Evolutionary conservation across 495 filamentous ascomycete genomes (phyloP).

Genomic region (Lasiosphaeriaceae sp.): DNA sequence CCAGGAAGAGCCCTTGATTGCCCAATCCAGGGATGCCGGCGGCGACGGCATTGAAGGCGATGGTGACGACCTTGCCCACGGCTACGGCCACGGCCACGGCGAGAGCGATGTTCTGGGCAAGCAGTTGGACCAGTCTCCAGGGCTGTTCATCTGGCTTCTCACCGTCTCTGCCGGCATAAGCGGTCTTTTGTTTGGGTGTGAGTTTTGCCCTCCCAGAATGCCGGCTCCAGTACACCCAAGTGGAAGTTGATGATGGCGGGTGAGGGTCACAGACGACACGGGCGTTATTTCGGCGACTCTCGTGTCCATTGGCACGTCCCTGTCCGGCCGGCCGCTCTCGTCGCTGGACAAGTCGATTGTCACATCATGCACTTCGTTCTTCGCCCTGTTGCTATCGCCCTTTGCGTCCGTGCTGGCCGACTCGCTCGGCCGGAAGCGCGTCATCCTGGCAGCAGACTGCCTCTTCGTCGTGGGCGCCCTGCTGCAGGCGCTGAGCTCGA

Average conservation of each 20-base stretch:
- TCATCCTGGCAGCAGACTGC: conserved; percentile 74
- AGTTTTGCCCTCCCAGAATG: conserved; percentile 34
- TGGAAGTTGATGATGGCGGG: neutral
- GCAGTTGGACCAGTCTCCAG: conserved; percentile 18
- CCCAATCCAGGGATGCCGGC: neutral
- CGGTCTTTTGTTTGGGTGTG: conserved; percentile 85
- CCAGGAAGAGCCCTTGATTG: conserved; percentile 26
- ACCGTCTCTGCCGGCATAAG: conserved; percentile 80
- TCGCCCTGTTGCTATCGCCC: conserved; percentile 75
- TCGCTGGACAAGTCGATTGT: conserved; percentile 80
- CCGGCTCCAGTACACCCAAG: neutral
- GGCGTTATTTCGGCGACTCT: conserved; percentile 88
- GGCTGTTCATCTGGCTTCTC: conserved; percentile 63
- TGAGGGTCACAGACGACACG: conserved; percentile 59
- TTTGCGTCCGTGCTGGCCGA: conserved; percentile 74
- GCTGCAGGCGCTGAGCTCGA: conserved; percentile 60
- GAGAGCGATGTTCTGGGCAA: conserved; percentile 9
- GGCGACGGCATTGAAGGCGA: conserved; percentile 2
- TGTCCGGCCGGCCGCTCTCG: conserved; percentile 63
- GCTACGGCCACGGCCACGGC: neutral
- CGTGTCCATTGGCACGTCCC: conserved; percentile 69
- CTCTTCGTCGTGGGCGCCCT: conserved; percentile 75
- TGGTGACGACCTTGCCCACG: neutral
- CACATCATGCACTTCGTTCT: conserved; percentile 75
- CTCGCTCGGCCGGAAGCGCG: conserved; percentile 63